Percentiles rank a stretch among this genome's conserved stretches.
Evolutionary conservation across 2,329 filamentous ascomycete species (phyloP).

Genomic region (Boeremia lycopersici): DNA sequence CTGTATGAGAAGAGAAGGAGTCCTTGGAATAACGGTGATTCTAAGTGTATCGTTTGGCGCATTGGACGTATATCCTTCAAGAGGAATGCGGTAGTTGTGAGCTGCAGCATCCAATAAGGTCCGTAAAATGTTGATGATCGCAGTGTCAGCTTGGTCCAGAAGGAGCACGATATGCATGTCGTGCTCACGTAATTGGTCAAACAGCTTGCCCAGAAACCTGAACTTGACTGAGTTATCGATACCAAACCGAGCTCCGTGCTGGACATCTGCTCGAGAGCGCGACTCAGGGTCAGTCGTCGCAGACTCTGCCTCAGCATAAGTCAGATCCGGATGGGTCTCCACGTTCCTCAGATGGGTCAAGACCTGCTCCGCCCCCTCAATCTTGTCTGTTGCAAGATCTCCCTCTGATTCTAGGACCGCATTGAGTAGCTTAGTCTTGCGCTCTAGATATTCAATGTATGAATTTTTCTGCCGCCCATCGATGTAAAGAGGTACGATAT

Average conservation of each 20-base stretch:
- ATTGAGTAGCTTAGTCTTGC: slow-evolving; percentile 27
- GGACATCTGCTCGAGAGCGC: slow-evolving; percentile 22
- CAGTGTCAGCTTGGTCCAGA: slow-evolving; percentile 28
- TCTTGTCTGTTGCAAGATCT: slow-evolving; percentile 1
- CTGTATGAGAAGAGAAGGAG: slow-evolving; percentile 24
- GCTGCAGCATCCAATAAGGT: slow-evolving; percentile 31
- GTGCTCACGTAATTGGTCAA: slow-evolving; percentile 27
- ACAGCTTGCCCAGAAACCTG: slow-evolving; percentile 34
- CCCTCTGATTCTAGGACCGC: not conserved
- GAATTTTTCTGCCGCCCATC: slow-evolving; percentile 37
- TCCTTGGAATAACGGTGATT: slow-evolving; percentile 46
- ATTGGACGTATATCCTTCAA: slow-evolving; percentile 17
- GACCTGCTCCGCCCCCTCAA: slow-evolving; percentile 25
- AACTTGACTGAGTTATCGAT: slow-evolving; percentile 43
- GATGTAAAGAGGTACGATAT: slow-evolving; percentile 41
- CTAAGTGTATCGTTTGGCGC: slow-evolving; percentile 23
- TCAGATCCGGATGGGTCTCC: slow-evolving; percentile 43
- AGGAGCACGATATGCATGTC: slow-evolving; percentile 39
- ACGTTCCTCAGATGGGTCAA: slow-evolving; percentile 31
- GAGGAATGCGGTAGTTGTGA: slow-evolving; percentile 35
- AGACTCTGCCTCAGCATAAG: slow-evolving; percentile 29
- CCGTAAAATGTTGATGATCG: slow-evolving; percentile 35
- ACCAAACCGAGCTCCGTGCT: slow-evolving; percentile 34
- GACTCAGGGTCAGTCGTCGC: slow-evolving; percentile 10
- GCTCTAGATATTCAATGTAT: slow-evolving; percentile 29